Evolutionary conservation across 495 filamentous ascomycete species (phyloP), one percentile per base, ranked within the genome.

Genomic region (Recurvomyces mirabilis): DNA sequence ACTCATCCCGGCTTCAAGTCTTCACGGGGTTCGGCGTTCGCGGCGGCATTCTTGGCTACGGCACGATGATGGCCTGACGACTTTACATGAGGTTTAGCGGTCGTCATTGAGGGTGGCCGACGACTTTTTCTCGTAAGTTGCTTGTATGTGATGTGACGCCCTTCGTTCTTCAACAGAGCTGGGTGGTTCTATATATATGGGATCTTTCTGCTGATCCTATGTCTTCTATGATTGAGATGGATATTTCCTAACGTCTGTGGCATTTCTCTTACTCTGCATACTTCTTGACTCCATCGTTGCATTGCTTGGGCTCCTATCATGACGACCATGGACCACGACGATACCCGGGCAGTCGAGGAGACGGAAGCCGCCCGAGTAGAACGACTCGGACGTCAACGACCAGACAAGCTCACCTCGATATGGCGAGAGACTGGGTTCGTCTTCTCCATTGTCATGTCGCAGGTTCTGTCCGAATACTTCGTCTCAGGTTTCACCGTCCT

Each of bases 401-500:
- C 86, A 2, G 67, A 69, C 7, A 62, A 58, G n/a, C 88, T 93
- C 54, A 51, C 61, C 9, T 73, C 70, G 21, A 46, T 67, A 24
- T 73, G 72, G 61, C 60, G 70, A 2, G 86, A 93, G 56, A 51
- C 78, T 14, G 71, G 74, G 3, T 93, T 91, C 53, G 74, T 78
- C 56, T 74, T 81, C 49, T 79, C 82, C 0, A 69, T 91, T 29
- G 66, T 79, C 19, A 75, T 82, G 65, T 86, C 82, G 23, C 76
- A 87, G 54, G 68, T 84, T 22, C 68, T 91, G 53, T 72, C 79
- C 28, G 76, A 93, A 66, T 94, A 84, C 62, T 87, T 86, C 57
- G 78, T 89, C 26, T 85, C 81, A 31, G 87, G 87, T 34, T 94
- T 87, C 61, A 89, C 84, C 53, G 75, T 93, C 49, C 69, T 94